Base-by-base conservation (phyloP, 2,329 filamentous ascomycete species). In the Cryphonectria carpinicola region DNA sequence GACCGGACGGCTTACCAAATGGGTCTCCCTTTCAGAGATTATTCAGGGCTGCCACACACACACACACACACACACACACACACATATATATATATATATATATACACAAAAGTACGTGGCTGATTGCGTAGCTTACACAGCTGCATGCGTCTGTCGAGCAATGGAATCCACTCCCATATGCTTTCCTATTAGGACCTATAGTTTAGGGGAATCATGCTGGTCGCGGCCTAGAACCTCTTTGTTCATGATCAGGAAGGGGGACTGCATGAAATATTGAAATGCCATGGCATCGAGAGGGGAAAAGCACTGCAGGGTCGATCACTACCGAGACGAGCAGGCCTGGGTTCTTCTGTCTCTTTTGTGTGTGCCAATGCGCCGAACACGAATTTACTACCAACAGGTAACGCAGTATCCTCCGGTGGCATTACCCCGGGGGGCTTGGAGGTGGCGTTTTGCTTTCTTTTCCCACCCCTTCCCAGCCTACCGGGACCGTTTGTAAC, bases 321-420 rank as follows among this genome's bases (percentile, higher is more conserved):
- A 35, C 14, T 66, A 32, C 46, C 43, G 46, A 32, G 64, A 65
- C 37, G n/a, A 28, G 39, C n/a, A 25, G 35, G 19, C 49, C 35
- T 39, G 19, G n/a, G 6, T 49, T n/a, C 17, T 6, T 32, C 28
- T 58, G 54, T 49, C 19, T 49, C 46, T 49, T n/a, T 49, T 43
- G 41, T n/a, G 46, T 49, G 46, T 64, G 61, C 39, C 61, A n/a
- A 14, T 32, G 61, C n/a, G 25, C 61, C 39, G 61, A 64, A 64
- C 37, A 32, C 61, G 37, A 64, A 64, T n/a, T 10, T 11, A 25
- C 37, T 64, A n/a, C 19, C 19, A 35, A 39, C 28, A 41, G 54
- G 41, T 4, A n/a, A 49, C 54, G 54, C 65, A 25, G 65, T 5
- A n/a, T 35, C 41, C 10, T 46, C 39, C 39, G 54, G 65, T 56